phyloP scores from a whole-genome alignment of 768 basidiomycete genomes.

The Mycena floridula region DNA sequence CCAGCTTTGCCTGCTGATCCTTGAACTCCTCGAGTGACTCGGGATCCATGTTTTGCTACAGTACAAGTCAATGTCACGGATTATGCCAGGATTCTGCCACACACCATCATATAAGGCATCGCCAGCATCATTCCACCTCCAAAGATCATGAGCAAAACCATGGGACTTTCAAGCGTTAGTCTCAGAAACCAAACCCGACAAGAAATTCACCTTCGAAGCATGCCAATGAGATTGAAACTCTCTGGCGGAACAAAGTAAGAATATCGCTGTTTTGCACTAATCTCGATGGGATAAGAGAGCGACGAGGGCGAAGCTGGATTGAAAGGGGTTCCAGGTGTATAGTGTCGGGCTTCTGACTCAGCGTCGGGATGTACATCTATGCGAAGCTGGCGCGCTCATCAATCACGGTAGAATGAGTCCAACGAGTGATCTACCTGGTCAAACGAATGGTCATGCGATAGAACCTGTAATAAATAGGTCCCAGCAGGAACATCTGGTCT shows the following conservation, averaged over 20 bases:
- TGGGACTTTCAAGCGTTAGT: no score
- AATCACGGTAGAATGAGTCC: neutral
- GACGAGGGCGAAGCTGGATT: conserved; percentile 47
- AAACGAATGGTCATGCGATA: conserved; percentile 61
- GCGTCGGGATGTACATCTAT: conserved; percentile 51
- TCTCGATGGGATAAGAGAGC: conserved; percentile 55
- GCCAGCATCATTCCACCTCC: conserved; percentile 62
- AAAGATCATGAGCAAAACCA: conserved; percentile 75
- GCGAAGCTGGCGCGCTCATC: conserved; percentile 43
- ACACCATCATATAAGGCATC: conserved; percentile 74
- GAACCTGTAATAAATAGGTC: conserved; percentile 62
- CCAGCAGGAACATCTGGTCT: conserved; percentile 69
- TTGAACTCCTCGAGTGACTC: conserved; percentile 61
- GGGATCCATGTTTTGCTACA: conserved; percentile 75
- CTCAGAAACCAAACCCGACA: no score
- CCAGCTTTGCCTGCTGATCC: conserved; percentile 51
- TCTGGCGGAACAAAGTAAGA: conserved; percentile 64
- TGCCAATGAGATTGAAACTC: conserved; percentile 66
- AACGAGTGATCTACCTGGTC: conserved; percentile 47
- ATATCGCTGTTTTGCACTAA: conserved; percentile 50
- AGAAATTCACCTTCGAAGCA: no score
- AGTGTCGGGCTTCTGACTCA: conserved; percentile 48
- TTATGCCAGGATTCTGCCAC: conserved; percentile 3
- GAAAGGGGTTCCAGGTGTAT: conserved; percentile 64
- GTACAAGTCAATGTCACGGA: conserved; percentile 8